A percentile compares a stretch with the other conserved stretches of the same genome.
Evolutionary conservation across 192 early-diverging fungal genomes (phyloP).

Genomic region (Coemansia sp.): DNA sequence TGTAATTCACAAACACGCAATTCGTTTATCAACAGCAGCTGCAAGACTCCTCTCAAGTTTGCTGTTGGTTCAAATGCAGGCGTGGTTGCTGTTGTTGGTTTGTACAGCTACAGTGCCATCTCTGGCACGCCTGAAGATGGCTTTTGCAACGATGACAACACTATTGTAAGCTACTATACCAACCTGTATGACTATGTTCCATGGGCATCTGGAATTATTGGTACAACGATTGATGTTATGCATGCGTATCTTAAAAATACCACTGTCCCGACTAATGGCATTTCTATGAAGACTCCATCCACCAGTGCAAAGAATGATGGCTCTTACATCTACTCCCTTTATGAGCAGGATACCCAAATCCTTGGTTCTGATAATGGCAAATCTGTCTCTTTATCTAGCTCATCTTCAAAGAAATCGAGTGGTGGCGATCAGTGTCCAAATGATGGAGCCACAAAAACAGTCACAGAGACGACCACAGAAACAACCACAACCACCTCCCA

Average conservation of each 20-base stretch:
- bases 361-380: neutral
- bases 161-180: constrained; percentile 33
- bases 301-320: constrained; percentile 8
- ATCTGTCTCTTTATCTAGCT: neutral
- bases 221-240: neutral
- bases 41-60: constrained; percentile 21
- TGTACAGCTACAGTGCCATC: constrained; percentile 31
- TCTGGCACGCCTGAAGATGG: constrained; percentile 10
- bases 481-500: neutral
- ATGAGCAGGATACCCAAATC: neutral
- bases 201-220: constrained; percentile 6
- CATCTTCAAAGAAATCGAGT: neutral
- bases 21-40: constrained; percentile 9
- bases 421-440: neutral
- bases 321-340: constrained; percentile 1
- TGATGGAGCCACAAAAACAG: neutral
- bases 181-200: constrained; percentile 29
- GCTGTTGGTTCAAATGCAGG: constrained; percentile 7
- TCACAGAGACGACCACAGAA: neutral
- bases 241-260: neutral
- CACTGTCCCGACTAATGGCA: neutral
- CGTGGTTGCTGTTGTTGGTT: constrained; percentile 1
- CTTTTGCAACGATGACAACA: neutral
- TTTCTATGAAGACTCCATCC: neutral
- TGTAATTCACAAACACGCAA: constrained; percentile 16